Evolutionary conservation across 2,329 filamentous ascomycete genomes (phyloP), one percentile per base, ranked within the genome.

Genomic region (Fusarium anthophilum): DNA sequence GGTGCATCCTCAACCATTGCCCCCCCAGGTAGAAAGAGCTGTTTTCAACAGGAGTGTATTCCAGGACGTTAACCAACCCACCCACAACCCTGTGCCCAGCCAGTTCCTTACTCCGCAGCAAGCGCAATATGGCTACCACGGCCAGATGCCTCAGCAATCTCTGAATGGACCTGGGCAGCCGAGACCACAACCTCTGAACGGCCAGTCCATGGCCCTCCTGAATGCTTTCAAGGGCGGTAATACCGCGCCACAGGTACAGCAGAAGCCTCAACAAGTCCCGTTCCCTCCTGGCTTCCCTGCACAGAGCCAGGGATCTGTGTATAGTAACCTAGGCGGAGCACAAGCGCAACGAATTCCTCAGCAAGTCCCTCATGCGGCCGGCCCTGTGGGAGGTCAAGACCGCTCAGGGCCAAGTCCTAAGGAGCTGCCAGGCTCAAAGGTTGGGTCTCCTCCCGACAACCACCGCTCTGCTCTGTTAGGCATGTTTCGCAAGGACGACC

Each of bases 11-110:
- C 87, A 89, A 60, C 86, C 88, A 15, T 79, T 88, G 17, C 88
- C 88, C 35, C 88, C 87, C 12, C 87, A 89, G 53, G 87, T 89
- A 3, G 88, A 90, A 66, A 86, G 86, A 69, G 84, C 85, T 12
- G 81, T 88, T 63, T 86, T 89, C 48, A 84, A 85, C n/a, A 78
- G 78, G 37, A 80, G 76, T 32, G 77, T 74, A 5, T 79, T 79
- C 45, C 81, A 80, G 63, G 79, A 81, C 20, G 73, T 72, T 17
- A 51, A 62, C 22, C 66, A 77, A 44, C 44, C 59, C 24, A 67
- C 65, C 26, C 64, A 75, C 26, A 30, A 66, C 26, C 39, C 64
- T 8, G 38, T 68, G 37, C 48, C 60, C 10, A 24, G 28, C 11
- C 51, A 77, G 18, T 76, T 72, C 35, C 51, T 58, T 11, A 76